Percentiles rank a stretch among this genome's conserved stretches.
phyloP scores from a whole-genome alignment of 768 basidiomycete genomes.

The Saitozyma podzolica region DNA sequence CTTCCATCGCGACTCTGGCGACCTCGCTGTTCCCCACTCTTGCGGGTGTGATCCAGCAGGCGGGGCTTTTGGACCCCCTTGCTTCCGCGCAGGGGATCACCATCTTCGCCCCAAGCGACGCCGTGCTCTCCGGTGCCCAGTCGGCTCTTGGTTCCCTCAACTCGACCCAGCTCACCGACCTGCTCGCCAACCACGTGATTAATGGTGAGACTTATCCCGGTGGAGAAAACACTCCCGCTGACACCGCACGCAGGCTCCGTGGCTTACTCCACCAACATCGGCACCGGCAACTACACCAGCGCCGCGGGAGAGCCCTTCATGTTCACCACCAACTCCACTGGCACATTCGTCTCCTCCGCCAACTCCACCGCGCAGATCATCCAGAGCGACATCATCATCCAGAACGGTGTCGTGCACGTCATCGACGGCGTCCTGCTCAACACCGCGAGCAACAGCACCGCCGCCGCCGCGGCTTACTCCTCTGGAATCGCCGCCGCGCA shows the following conservation, averaged over 20 bases:
- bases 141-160: constrained; percentile 56
- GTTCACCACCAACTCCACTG: constrained; percentile 62
- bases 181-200: constrained; percentile 69
- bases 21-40: constrained; percentile 57
- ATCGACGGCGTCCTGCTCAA: constrained; percentile 53
- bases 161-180: constrained; percentile 54
- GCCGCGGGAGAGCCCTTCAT: constrained; percentile 62
- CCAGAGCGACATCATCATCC: constrained; percentile 62
- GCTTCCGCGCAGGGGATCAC: constrained; percentile 62
- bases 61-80: constrained; percentile 55
- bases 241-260: constrained; percentile 51
- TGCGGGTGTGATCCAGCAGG: constrained; percentile 43
- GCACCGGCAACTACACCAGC: constrained; percentile 56
- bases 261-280: constrained; percentile 63
- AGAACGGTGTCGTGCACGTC: constrained; percentile 69
- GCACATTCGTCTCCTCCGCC: constrained; percentile 60
- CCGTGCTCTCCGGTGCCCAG: constrained; percentile 56
- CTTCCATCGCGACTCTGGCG: constrained; percentile 55
- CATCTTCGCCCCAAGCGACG: constrained; percentile 65
- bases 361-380: constrained; percentile 61
- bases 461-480: constrained; percentile 48
- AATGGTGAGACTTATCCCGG: no score
- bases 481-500: constrained; percentile 33
- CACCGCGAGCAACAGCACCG: constrained; percentile 44
- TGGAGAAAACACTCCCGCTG: not conserved